These are phyloP conservation scores for Prunus mongolica DNA, from an alignment of 306 rosid genomes.

Conservation along the genomic window DNA sequence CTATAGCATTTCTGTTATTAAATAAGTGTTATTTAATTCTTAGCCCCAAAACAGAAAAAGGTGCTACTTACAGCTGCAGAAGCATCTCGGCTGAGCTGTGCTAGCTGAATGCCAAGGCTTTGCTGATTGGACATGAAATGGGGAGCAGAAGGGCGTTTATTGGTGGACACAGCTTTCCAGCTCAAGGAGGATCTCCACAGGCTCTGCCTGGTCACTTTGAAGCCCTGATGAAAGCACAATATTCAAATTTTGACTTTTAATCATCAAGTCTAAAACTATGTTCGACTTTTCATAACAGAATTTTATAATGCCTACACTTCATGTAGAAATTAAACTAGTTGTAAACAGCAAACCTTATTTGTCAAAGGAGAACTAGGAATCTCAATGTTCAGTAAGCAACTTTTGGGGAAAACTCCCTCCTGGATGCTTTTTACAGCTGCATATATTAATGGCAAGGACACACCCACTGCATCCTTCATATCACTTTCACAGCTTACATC, in stretches of 20 bases:
- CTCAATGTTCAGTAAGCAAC: slow-evolving; percentile 46
- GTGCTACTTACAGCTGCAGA: slow-evolving; percentile 45
- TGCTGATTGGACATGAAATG: slow-evolving; percentile 52
- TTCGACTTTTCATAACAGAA: not conserved
- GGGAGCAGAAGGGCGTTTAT: slow-evolving; percentile 32
- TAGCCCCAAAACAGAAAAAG: too few relatives aligned
- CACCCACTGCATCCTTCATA: slow-evolving; percentile 40
- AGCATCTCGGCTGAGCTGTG: slow-evolving; percentile 57
- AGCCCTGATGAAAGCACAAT: slow-evolving; percentile 33
- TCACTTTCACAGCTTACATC: slow-evolving; percentile 38
- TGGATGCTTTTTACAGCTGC: slow-evolving; percentile 39
- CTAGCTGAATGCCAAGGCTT: slow-evolving; percentile 50
- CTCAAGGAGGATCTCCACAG: slow-evolving; percentile 36
- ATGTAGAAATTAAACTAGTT: too few relatives aligned
- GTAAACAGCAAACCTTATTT: slow-evolving; percentile 41
- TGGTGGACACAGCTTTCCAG: slow-evolving; percentile 52
- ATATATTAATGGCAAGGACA: slow-evolving; percentile 39
- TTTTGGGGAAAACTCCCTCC: slow-evolving; percentile 43
- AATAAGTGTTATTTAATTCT: not conserved
- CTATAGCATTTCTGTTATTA: not conserved
- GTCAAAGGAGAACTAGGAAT: slow-evolving; percentile 44
- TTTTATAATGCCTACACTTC: not conserved
- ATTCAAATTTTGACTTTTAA: not conserved
- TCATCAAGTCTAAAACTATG: not conserved
- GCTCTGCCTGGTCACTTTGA: slow-evolving; percentile 56